Base-by-base conservation (phyloP, 768 basidiomycete species). In the Amanita muscaria region DNA sequence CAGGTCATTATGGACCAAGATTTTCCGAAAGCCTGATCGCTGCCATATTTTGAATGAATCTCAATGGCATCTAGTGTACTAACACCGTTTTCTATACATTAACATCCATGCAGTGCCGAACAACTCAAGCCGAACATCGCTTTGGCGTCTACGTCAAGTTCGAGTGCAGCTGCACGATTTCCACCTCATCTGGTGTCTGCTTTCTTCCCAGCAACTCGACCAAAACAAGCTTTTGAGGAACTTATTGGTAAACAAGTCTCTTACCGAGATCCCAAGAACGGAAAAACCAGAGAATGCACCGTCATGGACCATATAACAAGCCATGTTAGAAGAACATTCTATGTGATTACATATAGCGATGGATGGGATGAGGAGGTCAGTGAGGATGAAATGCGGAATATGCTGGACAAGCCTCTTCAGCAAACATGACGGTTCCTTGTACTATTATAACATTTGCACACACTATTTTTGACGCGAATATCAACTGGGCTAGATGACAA, bases 321-420 rank as follows among this genome's bases (percentile, higher is more conserved):
- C 35, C 14, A 19, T 37, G 18, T 37, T 18, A 37, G 35, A 37
- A 21, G 35, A 37, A 37, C 35, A 16, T 37, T 18, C 35, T 37
- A 37, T 37, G 10, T 37, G 18, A 37, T 37, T 19, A 37, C 35
- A 37, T 16, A 37, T 37, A 19, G 18, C 18, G 35, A 37, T 37
- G 35, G 35, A 37, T 37, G 35, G 35, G 35, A 37, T 37, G 35
- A 37, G 35, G 35, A 37, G 35, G 35, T 37, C 18, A 37, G 22
- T 37, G 35, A 37, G 35, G 35, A 37, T 14, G 35, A 37, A 37
- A 37, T 37, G 35, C 18, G 15, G 35, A 21, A 18, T 37, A 37
- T 19, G 18, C 18, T 37, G 35, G 35, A 37, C 35, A 37, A 19
- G 8, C 18, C 15, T 18, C 18, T 6, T 6, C 18, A 15, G 7